Evolutionary conservation across 352 stramenopile species (phyloP), one percentile per base, ranked within the genome.

Genomic region (Phytophthora cactorum): DNA sequence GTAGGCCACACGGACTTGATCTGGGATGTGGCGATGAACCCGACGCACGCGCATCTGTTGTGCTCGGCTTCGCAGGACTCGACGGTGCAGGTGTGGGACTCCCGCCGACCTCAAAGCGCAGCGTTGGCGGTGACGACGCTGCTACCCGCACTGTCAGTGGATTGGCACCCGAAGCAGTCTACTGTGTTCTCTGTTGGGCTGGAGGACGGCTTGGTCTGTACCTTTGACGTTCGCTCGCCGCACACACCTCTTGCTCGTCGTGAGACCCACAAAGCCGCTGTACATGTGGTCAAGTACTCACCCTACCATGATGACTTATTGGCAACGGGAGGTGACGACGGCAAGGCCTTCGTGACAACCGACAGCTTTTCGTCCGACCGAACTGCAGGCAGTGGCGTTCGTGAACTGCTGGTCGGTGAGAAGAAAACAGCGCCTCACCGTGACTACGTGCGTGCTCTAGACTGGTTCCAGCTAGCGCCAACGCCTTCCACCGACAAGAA

Each of bases 11-110:
- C 72, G 46, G 84, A 93, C 50, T 78, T 93, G 52, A 80, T 95
- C 31, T 95, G 87, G 87, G 72, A 66, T 29, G 77, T 95, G 28
- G 74, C 75, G 4, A 81, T 81, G 72, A 88, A 79, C 44, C 75
- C 77, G 1, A 62, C 46, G 14, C 59, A 82, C 29, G 72, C 74
- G 2, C 68, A 81, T 44, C 17, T 86, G 52, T 64, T 91, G 14
- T 86, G 79, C 15, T 86, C 85, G 15, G 82, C 81, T 0, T 85
- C 85, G 10, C 84, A 93, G 39, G 87, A 95, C 58, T 63, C 70
- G 32, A 91, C 84, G 1, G 83, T 93, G 44, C 80, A 88, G 45
- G 57, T 95, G 17, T 95, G 87, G 87, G 85, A 95, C 58, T 70
- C 79, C 44, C 85, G 87, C n/a, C 71, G 77, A 36, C 68, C 77